These are phyloP conservation scores for Pleurostoma richardsiae DNA, from an alignment of 2,329 filamentous ascomycete genomes.

Conservation along the genomic window DNA sequence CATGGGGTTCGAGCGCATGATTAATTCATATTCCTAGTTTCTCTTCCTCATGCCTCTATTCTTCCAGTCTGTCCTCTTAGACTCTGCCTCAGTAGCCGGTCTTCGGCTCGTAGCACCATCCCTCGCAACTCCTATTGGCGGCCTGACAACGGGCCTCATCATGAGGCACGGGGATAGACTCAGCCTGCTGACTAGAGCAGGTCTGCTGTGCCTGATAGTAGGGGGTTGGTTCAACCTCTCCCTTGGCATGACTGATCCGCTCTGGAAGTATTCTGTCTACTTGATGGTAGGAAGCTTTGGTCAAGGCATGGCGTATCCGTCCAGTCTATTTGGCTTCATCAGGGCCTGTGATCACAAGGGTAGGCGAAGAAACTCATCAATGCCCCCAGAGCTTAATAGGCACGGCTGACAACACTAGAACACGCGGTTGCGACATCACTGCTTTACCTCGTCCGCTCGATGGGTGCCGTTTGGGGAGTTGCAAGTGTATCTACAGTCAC, in stretches of 20 bases:
- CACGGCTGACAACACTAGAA: conserved; percentile 29
- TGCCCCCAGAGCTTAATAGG: conserved; percentile 3
- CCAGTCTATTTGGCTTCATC: background rate
- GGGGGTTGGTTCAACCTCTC: conserved; percentile 48
- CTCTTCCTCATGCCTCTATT: conserved; percentile 67
- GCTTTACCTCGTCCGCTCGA: conserved; percentile 57
- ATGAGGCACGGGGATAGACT: conserved; percentile 53
- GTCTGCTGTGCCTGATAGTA: conserved; percentile 42
- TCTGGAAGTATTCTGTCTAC: conserved; percentile 51
- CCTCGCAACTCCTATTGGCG: conserved; percentile 52
- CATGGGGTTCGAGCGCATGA: background rate
- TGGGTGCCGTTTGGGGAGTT: conserved; percentile 61
- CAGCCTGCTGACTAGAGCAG: conserved; percentile 20
- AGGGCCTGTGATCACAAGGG: conserved; percentile 1
- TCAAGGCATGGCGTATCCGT: conserved; percentile 54
- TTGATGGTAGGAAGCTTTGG: conserved; percentile 55
- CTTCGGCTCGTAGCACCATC: conserved; percentile 60
- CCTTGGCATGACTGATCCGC: conserved; percentile 41
- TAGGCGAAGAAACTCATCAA: background rate
- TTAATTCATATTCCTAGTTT: conserved; percentile 31
- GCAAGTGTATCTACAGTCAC: conserved; percentile 57
- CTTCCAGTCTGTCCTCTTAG: conserved; percentile 62
- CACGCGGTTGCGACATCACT: conserved; percentile 59
- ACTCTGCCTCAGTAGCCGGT: conserved; percentile 60
- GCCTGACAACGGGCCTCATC: conserved; percentile 49